These are phyloP conservation scores for Aspergillus cavernicola DNA, from an alignment of 495 filamentous ascomycete species.

Conservation along the genomic window DNA sequence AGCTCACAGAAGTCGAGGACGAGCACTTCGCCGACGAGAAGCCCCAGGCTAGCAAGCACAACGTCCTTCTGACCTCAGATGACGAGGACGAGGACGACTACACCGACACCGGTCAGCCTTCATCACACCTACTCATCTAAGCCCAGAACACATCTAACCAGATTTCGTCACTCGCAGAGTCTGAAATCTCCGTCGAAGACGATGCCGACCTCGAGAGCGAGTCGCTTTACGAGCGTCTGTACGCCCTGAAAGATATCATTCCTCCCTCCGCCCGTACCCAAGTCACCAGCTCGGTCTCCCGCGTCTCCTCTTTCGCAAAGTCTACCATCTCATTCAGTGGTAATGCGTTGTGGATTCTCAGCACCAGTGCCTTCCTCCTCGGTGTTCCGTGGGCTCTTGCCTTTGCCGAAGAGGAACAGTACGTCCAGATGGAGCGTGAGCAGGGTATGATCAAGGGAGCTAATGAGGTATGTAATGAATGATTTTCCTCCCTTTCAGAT, in stretches of 20 bases:
- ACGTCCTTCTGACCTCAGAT: slow-evolving; percentile 54
- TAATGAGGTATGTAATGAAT: slow-evolving; percentile 53
- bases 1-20: slow-evolving; percentile 92
- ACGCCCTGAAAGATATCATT: slow-evolving; percentile 87
- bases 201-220: slow-evolving; percentile 48
- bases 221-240: slow-evolving; percentile 72
- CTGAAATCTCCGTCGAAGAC: slow-evolving; percentile 54
- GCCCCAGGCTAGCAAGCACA: slow-evolving; percentile 55
- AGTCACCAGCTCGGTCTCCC: slow-evolving; percentile 56
- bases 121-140: neutral
- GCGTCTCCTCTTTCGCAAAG: slow-evolving; percentile 56
- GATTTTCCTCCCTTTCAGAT: neutral
- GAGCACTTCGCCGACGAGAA: slow-evolving; percentile 81
- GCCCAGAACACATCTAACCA: slow-evolving; percentile 17
- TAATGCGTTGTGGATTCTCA: slow-evolving; percentile 82
- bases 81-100: slow-evolving; percentile 71
- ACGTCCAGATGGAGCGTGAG: slow-evolving; percentile 94
- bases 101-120: slow-evolving; percentile 77
- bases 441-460: slow-evolving; percentile 89
- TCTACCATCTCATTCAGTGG: slow-evolving; percentile 64
- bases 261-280: slow-evolving; percentile 75
- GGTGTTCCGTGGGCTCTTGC: slow-evolving; percentile 91
- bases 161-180: slow-evolving; percentile 25
- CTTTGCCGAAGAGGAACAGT: slow-evolving; percentile 91
- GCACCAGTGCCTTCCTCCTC: slow-evolving; percentile 80